A percentile compares a stretch with the other conserved stretches of the same genome.
phyloP scores from a whole-genome alignment of 1,284 basidiomycete species.

The Takashimella koratensis region DNA sequence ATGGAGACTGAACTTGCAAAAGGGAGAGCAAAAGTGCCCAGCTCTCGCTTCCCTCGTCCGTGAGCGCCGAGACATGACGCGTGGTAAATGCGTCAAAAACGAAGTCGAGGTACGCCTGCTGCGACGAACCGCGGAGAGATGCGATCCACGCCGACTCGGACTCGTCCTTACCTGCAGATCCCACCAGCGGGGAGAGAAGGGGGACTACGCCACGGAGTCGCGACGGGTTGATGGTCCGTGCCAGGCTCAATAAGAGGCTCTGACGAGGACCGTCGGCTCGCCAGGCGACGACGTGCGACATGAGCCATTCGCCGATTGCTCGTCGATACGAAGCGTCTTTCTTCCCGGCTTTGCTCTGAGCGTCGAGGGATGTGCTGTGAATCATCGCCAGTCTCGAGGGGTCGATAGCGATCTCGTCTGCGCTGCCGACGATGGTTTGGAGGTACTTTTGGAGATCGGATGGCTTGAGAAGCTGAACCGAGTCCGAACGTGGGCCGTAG shows the following conservation, averaged over 20 bases:
- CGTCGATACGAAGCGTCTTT: constrained; percentile 69
- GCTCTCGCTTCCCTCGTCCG: constrained; percentile 18
- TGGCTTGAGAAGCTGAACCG: constrained; percentile 74
- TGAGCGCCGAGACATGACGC: constrained; percentile 18
- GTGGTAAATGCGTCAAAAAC: constrained; percentile 18
- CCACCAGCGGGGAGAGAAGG: constrained; percentile 48
- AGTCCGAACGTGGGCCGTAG: constrained; percentile 66
- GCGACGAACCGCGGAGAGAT: constrained; percentile 6
- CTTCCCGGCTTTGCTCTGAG: constrained; percentile 55
- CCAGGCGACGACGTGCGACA: constrained; percentile 74
- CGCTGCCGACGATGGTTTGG: constrained; percentile 55
- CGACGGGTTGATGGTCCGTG: constrained; percentile 59
- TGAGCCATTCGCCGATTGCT: constrained; percentile 69
- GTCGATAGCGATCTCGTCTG: constrained; percentile 69
- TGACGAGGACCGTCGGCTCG: constrained; percentile 55
- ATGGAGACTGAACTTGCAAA: background rate
- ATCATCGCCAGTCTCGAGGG: constrained; percentile 59
- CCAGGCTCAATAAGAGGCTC: constrained; percentile 60
- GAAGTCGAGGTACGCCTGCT: constrained; percentile 25
- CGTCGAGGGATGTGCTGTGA: constrained; percentile 50
- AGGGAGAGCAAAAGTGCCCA: constrained; percentile 25
- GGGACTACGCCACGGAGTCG: constrained; percentile 65
- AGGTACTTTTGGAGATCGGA: constrained; percentile 68
- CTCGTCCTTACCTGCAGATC: constrained; percentile 23
- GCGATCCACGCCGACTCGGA: constrained; percentile 24